Percentiles rank a stretch among this genome's conserved stretches.
Conservation (phyloP, 2,329 filamentous ascomycete species). For the Helotiales sp. region DNA sequence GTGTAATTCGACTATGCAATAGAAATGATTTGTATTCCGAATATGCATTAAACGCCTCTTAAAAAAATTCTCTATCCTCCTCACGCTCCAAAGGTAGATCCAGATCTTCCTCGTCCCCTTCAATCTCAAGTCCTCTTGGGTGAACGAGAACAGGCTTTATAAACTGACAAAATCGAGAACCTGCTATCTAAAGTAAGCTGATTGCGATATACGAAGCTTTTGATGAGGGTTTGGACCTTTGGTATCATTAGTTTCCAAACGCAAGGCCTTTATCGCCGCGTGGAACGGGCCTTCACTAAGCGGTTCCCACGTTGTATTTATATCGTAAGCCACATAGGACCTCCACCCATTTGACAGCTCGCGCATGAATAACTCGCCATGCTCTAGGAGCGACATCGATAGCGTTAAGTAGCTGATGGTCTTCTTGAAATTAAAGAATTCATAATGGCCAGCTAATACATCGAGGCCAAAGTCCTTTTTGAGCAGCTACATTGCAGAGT, state of each 20-base stretch:
- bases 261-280: conserved; percentile 14
- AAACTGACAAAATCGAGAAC: conserved; percentile 14
- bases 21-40: conserved; percentile 2
- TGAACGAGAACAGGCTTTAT: conserved; percentile 18
- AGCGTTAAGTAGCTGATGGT: conserved; percentile 6
- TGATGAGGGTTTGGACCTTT: conserved; percentile 16
- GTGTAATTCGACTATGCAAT: conserved; percentile 1
- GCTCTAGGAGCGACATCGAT: conserved; percentile 12
- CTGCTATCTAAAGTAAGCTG: conserved; percentile 18
- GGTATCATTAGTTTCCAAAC: conserved; percentile 15
- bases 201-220: conserved; percentile 16
- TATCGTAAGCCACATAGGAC: conserved; percentile 16
- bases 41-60: background rate
- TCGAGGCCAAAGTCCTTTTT: conserved; percentile 17
- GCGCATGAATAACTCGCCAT: conserved; percentile 17
- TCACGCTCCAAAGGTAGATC: conserved; percentile 10
- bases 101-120: conserved; percentile 11
- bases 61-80: conserved; percentile 12
- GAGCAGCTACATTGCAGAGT: conserved; percentile 15
- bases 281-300: conserved; percentile 13
- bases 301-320: conserved; percentile 17
- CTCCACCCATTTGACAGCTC: conserved; percentile 15
- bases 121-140: conserved; percentile 10
- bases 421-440: conserved; percentile 19
- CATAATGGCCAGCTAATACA: conserved; percentile 16